phyloP scores from a whole-genome alignment of 73 alveolate species.

The Paraurostyla sp. region DNA sequence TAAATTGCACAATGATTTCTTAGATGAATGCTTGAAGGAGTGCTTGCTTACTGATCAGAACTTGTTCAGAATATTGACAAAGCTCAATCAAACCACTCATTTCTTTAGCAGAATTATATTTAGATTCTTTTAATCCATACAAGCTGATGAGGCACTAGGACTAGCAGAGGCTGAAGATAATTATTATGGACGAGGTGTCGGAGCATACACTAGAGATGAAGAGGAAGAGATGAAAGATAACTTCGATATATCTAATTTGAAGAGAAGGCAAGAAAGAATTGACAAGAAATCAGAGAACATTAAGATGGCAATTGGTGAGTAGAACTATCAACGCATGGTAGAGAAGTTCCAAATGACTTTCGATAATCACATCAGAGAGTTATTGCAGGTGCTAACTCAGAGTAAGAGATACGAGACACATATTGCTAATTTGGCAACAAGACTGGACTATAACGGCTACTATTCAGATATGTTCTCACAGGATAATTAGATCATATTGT shows the following conservation, averaged over 20 bases:
- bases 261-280: conserved; percentile 75
- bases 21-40: conserved; percentile 95
- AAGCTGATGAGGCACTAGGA: conserved; percentile 54
- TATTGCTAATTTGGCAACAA: conserved; percentile 90
- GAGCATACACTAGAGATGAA: not conserved
- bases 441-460: conserved; percentile 94
- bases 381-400: conserved; percentile 77
- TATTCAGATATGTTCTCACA: conserved; percentile 70
- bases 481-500: not conserved
- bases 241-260: conserved; percentile 8
- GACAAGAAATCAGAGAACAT: conserved; percentile 79
- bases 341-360: conserved; percentile 81
- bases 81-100: conserved; percentile 78
- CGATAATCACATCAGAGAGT: conserved; percentile 82
- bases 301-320: conserved; percentile 76
- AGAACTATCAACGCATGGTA: conserved; percentile 74
- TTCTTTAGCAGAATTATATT: conserved; percentile 83
- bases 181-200: conserved; percentile 43
- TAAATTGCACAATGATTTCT: conserved; percentile 89
- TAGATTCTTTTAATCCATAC: conserved; percentile 53
- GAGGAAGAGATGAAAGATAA: conserved; percentile 60
- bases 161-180: conserved; percentile 37
- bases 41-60: conserved; percentile 85
- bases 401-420: conserved; percentile 89
- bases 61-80: conserved; percentile 77